Conservation (phyloP, 192 early-diverging fungal genomes). For the Piromyces sp. region DNA sequence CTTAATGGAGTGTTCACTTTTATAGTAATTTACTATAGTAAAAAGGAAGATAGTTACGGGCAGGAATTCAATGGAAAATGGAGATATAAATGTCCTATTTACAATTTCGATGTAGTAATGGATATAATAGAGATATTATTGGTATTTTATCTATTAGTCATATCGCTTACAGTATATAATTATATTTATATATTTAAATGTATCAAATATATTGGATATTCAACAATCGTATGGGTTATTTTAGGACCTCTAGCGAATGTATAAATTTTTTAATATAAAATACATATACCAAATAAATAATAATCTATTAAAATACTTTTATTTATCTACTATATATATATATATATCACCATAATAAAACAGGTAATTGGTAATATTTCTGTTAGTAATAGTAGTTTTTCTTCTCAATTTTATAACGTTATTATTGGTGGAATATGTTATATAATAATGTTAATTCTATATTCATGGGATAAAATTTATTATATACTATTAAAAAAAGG, state of each 20-base stretch:
- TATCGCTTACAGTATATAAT: neutral
- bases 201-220: neutral
- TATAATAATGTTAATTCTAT: neutral
- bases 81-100: neutral
- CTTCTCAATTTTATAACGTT: neutral
- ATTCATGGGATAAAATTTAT: neutral
- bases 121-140: neutral
- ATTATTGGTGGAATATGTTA: neutral
- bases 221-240: neutral
- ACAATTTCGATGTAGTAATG: neutral
- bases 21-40: neutral
- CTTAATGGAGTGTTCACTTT: neutral
- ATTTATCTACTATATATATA: neutral
- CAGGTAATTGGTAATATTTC: neutral
- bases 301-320: neutral
- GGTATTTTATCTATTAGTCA: neutral
- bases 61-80: neutral
- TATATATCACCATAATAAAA: neutral
- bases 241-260: neutral
- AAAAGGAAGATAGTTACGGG: neutral
- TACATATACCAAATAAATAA: too few relatives aligned
- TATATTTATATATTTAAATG: neutral
- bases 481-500: neutral
- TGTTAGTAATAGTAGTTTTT: neutral
- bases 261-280: too few relatives aligned